phyloP scores from a whole-genome alignment of 1,284 basidiomycete genomes.

The Pseudozyma tsukubaensis region DNA sequence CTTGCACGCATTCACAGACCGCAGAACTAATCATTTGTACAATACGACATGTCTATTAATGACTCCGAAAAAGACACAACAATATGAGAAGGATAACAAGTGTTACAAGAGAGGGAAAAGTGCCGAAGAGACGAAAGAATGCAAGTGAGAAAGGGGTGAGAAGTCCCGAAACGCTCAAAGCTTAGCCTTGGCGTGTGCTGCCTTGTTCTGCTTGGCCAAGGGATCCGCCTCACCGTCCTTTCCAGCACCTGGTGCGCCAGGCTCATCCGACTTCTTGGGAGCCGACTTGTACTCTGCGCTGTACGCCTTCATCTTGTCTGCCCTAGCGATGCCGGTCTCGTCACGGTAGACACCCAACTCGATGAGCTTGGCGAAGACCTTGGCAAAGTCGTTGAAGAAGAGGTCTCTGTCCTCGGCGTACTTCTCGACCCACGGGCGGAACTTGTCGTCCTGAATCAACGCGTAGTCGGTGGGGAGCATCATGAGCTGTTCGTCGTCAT shows the following conservation, averaged over 20 bases:
- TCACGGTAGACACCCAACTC: constrained; percentile 68
- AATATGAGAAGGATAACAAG: background rate
- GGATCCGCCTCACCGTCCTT: constrained; percentile 53
- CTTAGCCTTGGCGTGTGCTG: constrained; percentile 40
- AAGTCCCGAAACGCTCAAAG: constrained; percentile 16
- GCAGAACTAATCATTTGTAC: constrained; percentile 12
- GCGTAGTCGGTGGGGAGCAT: constrained; percentile 72
- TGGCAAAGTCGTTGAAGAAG: constrained; percentile 73
- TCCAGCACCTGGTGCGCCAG: constrained; percentile 48
- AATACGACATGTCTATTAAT: constrained; percentile 22
- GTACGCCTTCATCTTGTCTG: constrained; percentile 56
- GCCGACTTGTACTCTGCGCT: constrained; percentile 64
- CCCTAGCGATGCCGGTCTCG: constrained; percentile 63
- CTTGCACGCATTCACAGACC: background rate
- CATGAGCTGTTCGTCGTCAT: constrained; percentile 71
- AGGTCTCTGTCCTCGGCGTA: constrained; percentile 72
- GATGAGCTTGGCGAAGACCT: constrained; percentile 69
- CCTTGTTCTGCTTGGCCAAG: constrained; percentile 43
- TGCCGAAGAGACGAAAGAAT: too few relatives aligned
- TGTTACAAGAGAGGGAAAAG: constrained; percentile 6
- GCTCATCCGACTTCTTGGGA: constrained; percentile 56
- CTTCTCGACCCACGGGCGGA: constrained; percentile 68
- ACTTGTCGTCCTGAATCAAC: constrained; percentile 63
- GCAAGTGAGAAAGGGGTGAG: background rate
- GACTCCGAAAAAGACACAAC: constrained; percentile 10